These are phyloP conservation scores for Hypoxylon sp. DNA, from an alignment of 2,329 filamentous ascomycete species.

Conservation along the genomic window DNA sequence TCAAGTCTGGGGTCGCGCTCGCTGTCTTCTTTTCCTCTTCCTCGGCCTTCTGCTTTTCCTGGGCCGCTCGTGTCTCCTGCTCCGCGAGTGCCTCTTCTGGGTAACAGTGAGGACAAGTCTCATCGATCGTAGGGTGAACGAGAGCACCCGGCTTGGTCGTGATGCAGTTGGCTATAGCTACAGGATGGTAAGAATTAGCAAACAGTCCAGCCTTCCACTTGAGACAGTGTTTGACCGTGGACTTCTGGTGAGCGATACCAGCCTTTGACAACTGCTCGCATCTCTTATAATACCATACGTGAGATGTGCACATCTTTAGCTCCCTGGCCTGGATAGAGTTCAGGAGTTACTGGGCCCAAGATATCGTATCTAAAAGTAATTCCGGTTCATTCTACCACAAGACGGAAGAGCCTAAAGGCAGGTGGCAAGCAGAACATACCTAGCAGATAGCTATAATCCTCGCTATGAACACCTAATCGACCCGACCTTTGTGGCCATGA, in stretches of 20 bases:
- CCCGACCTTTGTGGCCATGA: no score
- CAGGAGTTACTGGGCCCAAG: neutral
- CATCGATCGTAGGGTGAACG: conserved; percentile 21
- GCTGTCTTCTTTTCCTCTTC: neutral
- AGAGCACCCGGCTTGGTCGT: conserved; percentile 1
- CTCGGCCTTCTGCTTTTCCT: conserved; percentile 1
- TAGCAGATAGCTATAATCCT: no score
- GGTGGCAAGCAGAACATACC: no score
- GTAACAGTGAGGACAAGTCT: conserved; percentile 29
- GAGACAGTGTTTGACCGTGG: conserved; percentile 32
- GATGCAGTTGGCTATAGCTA: conserved; percentile 29
- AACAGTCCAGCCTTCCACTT: conserved; percentile 38
- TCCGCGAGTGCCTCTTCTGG: conserved; percentile 21
- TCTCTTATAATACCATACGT: neutral
- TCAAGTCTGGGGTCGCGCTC: neutral
- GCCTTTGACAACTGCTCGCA: conserved; percentile 10
- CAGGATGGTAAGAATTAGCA: conserved; percentile 26
- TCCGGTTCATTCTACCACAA: no score
- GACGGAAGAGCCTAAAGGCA: no score
- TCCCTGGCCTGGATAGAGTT: no score
- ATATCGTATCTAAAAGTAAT: neutral
- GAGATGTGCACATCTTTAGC: neutral
- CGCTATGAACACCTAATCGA: no score
- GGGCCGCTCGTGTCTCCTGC: neutral
- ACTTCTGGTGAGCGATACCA: neutral